These are phyloP conservation scores for Mycena galopus DNA, from an alignment of 768 basidiomycete genomes.

Conservation along the genomic window DNA sequence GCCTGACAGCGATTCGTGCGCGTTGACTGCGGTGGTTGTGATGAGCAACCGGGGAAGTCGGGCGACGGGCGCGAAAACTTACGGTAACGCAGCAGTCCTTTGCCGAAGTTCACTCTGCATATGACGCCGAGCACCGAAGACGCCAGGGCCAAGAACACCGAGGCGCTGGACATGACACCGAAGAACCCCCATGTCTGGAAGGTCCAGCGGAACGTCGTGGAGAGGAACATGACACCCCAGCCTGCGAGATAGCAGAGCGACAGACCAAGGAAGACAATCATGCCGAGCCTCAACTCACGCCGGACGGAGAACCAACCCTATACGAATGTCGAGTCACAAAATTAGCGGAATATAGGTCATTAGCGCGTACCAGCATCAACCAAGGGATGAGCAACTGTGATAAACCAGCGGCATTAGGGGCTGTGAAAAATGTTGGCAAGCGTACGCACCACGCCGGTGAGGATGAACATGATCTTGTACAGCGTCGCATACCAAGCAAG, in stretches of 20 bases:
- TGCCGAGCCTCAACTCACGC: constrained; percentile 69
- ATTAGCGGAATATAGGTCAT: not conserved
- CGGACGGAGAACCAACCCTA: constrained; percentile 86
- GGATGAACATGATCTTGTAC: constrained; percentile 69
- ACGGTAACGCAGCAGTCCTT: constrained; percentile 78
- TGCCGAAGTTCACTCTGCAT: constrained; percentile 83
- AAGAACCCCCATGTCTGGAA: constrained; percentile 84
- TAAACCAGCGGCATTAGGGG: not conserved
- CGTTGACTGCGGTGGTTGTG: constrained; percentile 59
- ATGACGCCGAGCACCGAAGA: constrained; percentile 73
- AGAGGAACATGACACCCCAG: constrained; percentile 82
- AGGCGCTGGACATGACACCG: constrained; percentile 68
- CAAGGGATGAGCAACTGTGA: constrained; percentile 75
- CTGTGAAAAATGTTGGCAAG: not conserved
- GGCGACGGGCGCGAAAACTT: constrained; percentile 43
- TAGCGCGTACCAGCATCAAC: constrained; percentile 65
- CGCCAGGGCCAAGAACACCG: constrained; percentile 67
- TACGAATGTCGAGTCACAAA: not conserved
- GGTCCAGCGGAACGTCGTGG: constrained; percentile 81
- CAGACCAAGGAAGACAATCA: constrained; percentile 73
- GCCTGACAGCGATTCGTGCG: constrained; percentile 63
- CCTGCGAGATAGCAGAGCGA: constrained; percentile 73
- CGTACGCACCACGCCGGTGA: constrained; percentile 70
- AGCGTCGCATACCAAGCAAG: constrained; percentile 57
- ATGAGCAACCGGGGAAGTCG: constrained; percentile 25